A percentile compares a stretch with the other conserved stretches of the same genome.
These are phyloP conservation scores for Scedosporium minutisporum DNA, from an alignment of 2,329 filamentous ascomycete genomes.

Conservation along the genomic window DNA sequence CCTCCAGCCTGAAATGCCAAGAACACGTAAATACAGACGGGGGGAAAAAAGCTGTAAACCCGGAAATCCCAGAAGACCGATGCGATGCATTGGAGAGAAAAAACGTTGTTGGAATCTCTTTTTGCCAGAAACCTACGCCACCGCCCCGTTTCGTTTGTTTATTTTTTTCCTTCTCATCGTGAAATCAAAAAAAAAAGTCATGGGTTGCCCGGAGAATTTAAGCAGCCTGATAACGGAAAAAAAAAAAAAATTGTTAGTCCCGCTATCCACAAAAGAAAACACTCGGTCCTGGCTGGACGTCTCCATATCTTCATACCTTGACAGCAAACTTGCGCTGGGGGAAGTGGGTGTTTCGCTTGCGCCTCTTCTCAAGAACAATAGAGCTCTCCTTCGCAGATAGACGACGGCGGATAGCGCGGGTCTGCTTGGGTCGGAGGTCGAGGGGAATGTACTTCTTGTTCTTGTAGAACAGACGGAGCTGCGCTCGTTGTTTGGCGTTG, in stretches of 20 bases:
- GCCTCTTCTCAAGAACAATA: constrained; percentile 81
- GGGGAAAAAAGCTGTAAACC: constrained; percentile 3
- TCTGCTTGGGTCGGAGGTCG: constrained; percentile 97
- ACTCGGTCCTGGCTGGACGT: background rate
- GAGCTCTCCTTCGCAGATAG: constrained; percentile 85
- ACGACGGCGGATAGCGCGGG: constrained; percentile 91
- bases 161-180: constrained; percentile 7
- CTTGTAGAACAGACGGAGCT: constrained; percentile 99
- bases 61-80: constrained; percentile 2
- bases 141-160: constrained; percentile 11
- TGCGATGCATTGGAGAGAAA: constrained; percentile 4
- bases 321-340: constrained; percentile 98
- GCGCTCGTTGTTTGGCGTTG: constrained; percentile 97
- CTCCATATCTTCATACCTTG: constrained; percentile 57
- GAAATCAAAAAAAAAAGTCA: background rate
- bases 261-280: background rate
- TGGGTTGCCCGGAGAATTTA: constrained; percentile 1
- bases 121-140: constrained; percentile 10
- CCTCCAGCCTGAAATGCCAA: constrained; percentile 1
- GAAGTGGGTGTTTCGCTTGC: constrained; percentile 95
- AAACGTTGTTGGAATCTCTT: constrained; percentile 5
- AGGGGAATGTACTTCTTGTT: constrained; percentile 99
- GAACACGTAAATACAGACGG: constrained; percentile 1
- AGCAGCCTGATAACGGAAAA: background rate
- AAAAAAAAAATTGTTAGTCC: background rate